A percentile compares a stretch with the other conserved stretches of the same genome.
Conservation (phyloP, 169 alveolate genomes). For the Neospora caninum region DNA sequence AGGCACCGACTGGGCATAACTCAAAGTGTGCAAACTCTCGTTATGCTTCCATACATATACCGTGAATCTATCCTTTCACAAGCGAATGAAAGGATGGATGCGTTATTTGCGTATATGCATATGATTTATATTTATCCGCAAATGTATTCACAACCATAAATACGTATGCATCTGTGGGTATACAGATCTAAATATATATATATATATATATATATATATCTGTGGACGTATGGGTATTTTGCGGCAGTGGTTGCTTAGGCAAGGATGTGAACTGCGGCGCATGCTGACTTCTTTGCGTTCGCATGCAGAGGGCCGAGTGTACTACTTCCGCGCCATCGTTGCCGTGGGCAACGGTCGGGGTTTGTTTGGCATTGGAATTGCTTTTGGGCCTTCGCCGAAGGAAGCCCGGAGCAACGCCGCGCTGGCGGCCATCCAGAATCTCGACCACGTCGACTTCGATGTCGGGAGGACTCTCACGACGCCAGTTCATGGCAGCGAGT, state of each 20-base stretch:
- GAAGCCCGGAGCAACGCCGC: conserved; percentile 43
- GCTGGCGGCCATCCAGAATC: conserved; percentile 6
- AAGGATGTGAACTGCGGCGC: background rate
- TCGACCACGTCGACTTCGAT: conserved; percentile 18
- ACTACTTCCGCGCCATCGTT: conserved; percentile 60
- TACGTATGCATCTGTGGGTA: background rate
- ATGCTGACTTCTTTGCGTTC: background rate
- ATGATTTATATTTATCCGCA: no score
- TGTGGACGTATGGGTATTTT: background rate
- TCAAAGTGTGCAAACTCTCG: no score
- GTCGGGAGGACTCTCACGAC: conserved; percentile 30
- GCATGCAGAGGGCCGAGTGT: conserved; percentile 57
- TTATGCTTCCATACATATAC: no score
- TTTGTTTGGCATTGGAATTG: conserved; percentile 60
- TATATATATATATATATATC: background rate
- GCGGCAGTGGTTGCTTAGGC: background rate
- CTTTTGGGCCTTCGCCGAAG: conserved; percentile 51
- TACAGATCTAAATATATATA: background rate
- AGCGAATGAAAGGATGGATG: no score
- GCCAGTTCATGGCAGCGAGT: conserved; percentile 50
- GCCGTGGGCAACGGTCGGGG: conserved; percentile 70
- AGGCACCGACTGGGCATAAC: background rate
- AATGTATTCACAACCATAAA: no score
- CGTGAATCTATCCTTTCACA: no score
- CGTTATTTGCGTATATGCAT: no score